Conservation (phyloP, 768 basidiomycete species). For the Kwoniella dendrophila region DNA sequence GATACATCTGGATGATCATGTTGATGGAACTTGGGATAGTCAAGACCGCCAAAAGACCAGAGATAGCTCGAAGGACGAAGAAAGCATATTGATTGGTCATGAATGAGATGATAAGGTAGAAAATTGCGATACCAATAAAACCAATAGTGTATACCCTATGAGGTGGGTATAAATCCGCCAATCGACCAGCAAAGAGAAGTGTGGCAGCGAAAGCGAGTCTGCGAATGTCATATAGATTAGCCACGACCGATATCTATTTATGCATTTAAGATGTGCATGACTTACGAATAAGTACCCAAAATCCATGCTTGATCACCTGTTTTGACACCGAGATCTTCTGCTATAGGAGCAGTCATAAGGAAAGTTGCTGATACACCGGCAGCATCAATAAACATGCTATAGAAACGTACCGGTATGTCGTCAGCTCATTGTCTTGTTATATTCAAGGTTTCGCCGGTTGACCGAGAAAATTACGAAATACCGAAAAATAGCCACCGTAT, state of each 20-base stretch:
- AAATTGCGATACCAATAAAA: conserved; percentile 48
- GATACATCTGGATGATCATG: conserved; percentile 51
- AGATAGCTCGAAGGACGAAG: conserved; percentile 51
- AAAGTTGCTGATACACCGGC: conserved; percentile 49
- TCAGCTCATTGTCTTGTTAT: background rate
- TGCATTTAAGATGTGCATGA: background rate
- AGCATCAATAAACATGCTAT: conserved; percentile 40
- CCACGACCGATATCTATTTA: no score
- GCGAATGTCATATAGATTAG: background rate
- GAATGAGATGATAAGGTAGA: conserved; percentile 52
- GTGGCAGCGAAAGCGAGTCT: conserved; percentile 24
- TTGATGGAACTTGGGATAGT: conserved; percentile 51
- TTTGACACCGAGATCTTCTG: conserved; percentile 37
- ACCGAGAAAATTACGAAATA: background rate
- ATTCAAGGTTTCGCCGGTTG: background rate
- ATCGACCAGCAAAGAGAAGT: conserved; percentile 46
- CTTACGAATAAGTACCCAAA: conserved; percentile 45
- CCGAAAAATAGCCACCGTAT: background rate
- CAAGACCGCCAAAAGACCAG: conserved; percentile 44
- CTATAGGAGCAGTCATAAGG: conserved; percentile 50
- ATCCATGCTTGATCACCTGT: conserved; percentile 46
- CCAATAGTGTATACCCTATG: conserved; percentile 50
- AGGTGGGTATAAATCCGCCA: conserved; percentile 48
- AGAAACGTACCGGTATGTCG: background rate
- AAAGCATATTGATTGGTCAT: conserved; percentile 49